Base-by-base conservation (phyloP, 1,139 yeast genomes). In the Candida mesenterica region DNA sequence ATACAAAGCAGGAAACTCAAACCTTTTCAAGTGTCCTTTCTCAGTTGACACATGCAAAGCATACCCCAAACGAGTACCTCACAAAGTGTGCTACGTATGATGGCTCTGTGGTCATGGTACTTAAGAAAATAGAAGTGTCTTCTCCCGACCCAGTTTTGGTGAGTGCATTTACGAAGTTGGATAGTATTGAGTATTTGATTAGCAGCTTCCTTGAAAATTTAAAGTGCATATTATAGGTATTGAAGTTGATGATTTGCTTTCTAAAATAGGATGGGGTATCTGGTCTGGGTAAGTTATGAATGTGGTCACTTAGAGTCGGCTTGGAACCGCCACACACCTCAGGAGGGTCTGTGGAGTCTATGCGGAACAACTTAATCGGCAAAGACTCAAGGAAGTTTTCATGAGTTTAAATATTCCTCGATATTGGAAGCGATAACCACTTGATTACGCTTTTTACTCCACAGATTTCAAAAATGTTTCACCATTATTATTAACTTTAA, bases 71-170 rank as follows among this genome's bases (percentile, higher is more conserved):
- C 17, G 75, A 70, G 41, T 70, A 69, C 48, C 59, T 70, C 31
- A 68, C 75, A 12, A 65, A 68, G 41, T 68, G 75, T 38, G 52
- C 68, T 26, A 69, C 75, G 3, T 70, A 64, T 48, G 57, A 66
- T 42, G 45, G 55, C 6, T 48, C 46, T 53, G 75, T 70, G 46
- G 75, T 70, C 36, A 67, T 67, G 68, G 60, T 69, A 9, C 58
- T 58, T 40, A 60, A 59, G 41, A 70, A 70, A 42, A 58, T 69
- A 19, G 75, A 70, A 44, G 75, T 69, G 0, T 57, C 64, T 22
- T 56, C 66, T 2, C 68, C 73, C 1, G 76, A 70, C 43, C 75
- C 76, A 3, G 61, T 69, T 3, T 49, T 70, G 38, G 61, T 68
- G 28, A 65, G 73, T 46, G 68, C 67, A 1, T 67, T 63, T 41